Percentiles rank a stretch among this genome's conserved stretches.
Evolutionary conservation across 1,284 basidiomycete species (phyloP).

Genomic region (Rhodotorula sp.): DNA sequence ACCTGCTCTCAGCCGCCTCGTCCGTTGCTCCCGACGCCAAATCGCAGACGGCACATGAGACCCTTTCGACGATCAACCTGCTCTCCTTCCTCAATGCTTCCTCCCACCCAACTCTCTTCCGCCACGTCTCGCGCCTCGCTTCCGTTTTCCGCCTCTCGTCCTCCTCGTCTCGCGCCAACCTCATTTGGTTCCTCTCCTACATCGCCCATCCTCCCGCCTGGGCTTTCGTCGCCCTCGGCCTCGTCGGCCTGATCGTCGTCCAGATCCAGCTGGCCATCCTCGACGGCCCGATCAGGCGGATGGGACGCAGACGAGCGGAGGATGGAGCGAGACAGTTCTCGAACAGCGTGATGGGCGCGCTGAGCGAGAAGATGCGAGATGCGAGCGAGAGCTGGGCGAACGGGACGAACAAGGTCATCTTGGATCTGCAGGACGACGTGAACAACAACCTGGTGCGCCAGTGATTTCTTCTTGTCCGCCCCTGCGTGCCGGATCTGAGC

Average conservation of each 20-base stretch:
- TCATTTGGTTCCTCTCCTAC: conserved; percentile 81
- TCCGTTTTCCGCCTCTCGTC: conserved; percentile 52
- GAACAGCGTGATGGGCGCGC: conserved; percentile 65
- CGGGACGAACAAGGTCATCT: conserved; percentile 69
- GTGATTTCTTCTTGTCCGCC: background rate
- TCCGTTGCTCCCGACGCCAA: background rate
- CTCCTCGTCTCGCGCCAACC: conserved; percentile 57
- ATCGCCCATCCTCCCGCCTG: conserved; percentile 85
- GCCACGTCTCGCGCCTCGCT: conserved; percentile 61
- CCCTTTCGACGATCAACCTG: conserved; percentile 69
- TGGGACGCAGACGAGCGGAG: conserved; percentile 25
- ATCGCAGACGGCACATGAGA: conserved; percentile 51
- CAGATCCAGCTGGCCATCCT: conserved; percentile 71
- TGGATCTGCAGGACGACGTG: conserved; percentile 66
- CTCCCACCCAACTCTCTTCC: conserved; percentile 57
- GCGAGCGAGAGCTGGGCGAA: conserved; percentile 73
- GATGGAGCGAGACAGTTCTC: conserved; percentile 59
- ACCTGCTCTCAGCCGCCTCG: conserved; percentile 52
- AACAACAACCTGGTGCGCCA: conserved; percentile 64
- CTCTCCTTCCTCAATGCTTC: conserved; percentile 66
- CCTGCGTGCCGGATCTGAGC: background rate
- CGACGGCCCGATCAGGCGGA: conserved; percentile 37
- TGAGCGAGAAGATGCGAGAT: conserved; percentile 68
- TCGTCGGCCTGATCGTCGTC: conserved; percentile 84
- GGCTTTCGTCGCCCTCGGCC: conserved; percentile 81